phyloP scores from a whole-genome alignment of 441 rosid species.

The Pelargonium myrrhifolium region DNA sequence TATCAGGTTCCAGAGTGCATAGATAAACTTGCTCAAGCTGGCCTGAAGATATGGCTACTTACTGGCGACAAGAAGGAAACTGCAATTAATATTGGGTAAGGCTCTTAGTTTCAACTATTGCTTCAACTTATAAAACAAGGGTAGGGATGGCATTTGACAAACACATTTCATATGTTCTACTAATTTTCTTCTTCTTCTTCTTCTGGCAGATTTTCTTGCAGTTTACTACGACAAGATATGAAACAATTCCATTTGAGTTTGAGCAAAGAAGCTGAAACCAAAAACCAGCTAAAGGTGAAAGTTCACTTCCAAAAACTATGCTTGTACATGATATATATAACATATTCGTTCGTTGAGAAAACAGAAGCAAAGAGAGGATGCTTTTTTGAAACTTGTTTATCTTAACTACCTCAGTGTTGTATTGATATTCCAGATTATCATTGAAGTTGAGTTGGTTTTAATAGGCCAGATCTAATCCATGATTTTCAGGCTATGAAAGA shows the following conservation, averaged over 20 bases:
- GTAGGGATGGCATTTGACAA: background rate
- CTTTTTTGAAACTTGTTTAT: too few species aligned
- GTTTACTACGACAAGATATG: slow-evolving; percentile 96
- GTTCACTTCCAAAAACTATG: slow-evolving; percentile 11
- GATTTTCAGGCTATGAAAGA: slow-evolving; percentile 42
- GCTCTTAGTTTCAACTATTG: background rate
- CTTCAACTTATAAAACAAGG: too few species aligned
- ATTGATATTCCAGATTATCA: too few species aligned
- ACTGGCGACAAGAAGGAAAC: slow-evolving; percentile 99
- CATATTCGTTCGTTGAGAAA: background rate
- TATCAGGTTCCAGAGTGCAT: slow-evolving; percentile 63
- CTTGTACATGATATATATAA: background rate
- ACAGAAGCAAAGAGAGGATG: too few species aligned
- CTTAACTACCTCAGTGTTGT: too few species aligned
- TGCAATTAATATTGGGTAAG: slow-evolving; percentile 92
- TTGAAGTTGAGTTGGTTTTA: slow-evolving; percentile 18
- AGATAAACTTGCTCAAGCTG: slow-evolving; percentile 95
- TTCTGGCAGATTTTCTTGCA: slow-evolving; percentile 78
- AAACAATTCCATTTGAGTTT: slow-evolving; percentile 73
- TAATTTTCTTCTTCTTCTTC: background rate
- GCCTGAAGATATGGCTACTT: slow-evolving; percentile 91
- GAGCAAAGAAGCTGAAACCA: slow-evolving; percentile 38
- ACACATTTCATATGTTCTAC: too few species aligned
- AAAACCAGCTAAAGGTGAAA: slow-evolving; percentile 56
- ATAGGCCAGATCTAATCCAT: slow-evolving; percentile 8